Percentiles rank a stretch among this genome's conserved stretches.
phyloP scores from a whole-genome alignment of 2,329 filamentous ascomycete species.

The Nemania sp. region DNA sequence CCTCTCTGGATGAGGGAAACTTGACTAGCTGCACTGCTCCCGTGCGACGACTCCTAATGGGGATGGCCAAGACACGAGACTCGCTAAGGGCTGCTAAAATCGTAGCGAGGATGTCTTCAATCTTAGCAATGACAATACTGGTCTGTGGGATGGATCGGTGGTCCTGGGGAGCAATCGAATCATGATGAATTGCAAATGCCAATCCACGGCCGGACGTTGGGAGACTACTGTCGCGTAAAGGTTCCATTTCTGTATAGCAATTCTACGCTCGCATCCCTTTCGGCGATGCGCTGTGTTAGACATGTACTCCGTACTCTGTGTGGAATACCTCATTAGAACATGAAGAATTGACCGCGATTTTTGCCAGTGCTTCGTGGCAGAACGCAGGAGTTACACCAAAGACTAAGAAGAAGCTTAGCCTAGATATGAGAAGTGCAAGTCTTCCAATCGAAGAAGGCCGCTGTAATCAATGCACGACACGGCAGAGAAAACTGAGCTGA shows the following conservation, averaged over 20 bases:
- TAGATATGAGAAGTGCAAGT: too few relatives aligned
- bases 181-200: too few relatives aligned
- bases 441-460: too few relatives aligned
- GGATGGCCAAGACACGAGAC: slow-evolving; percentile 51
- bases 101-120: slow-evolving; percentile 58
- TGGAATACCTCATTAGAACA: too few relatives aligned
- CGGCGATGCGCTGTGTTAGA: too few relatives aligned
- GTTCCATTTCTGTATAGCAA: slow-evolving; percentile 4
- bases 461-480: too few relatives aligned
- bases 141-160: slow-evolving; percentile 8
- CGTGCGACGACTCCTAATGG: slow-evolving; percentile 45
- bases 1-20: slow-evolving; percentile 30
- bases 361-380: too few relatives aligned
- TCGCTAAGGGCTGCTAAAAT: slow-evolving; percentile 54
- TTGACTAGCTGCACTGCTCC: slow-evolving; percentile 28
- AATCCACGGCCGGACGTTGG: background rate
- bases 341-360: too few relatives aligned
- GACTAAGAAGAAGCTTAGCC: too few relatives aligned
- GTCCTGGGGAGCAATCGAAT: background rate
- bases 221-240: background rate
- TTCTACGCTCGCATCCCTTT: background rate
- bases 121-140: slow-evolving; percentile 42
- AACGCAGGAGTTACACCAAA: too few relatives aligned
- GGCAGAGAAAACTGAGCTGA: too few relatives aligned
- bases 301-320: too few relatives aligned